Percentiles rank a stretch among this genome's conserved stretches.
phyloP scores from a whole-genome alignment of 2,329 filamentous ascomycete genomes.

The Phaeosphaeriaceae sp. region DNA sequence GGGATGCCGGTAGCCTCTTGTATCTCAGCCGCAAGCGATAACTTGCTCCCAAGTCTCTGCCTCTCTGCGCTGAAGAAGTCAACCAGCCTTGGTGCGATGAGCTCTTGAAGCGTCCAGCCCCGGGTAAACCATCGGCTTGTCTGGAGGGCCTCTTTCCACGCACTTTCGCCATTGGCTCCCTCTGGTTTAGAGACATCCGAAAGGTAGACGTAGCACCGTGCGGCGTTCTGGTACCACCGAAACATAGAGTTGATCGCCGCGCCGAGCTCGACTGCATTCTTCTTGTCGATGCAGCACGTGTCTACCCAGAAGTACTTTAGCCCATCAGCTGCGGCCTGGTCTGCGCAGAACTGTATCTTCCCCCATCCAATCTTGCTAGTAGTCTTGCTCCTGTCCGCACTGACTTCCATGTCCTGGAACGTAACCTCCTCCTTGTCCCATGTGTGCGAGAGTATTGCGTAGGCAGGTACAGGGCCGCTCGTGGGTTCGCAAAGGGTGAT shows the following conservation, averaged over 20 bases:
- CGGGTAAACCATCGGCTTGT: too few species aligned
- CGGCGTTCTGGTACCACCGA: too few species aligned
- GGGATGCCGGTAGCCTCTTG: too few species aligned
- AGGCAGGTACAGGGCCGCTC: not conserved
- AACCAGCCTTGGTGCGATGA: not conserved
- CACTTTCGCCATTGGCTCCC: too few species aligned
- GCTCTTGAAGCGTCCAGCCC: not conserved
- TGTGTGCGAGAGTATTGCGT: not conserved
- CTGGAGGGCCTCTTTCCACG: too few species aligned
- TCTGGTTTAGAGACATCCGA: too few species aligned
- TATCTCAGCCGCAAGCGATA: not conserved
- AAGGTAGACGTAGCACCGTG: too few species aligned
- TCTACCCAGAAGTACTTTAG: not conserved
- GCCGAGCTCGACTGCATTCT: too few species aligned
- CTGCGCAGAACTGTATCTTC: not conserved
- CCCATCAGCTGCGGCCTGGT: not conserved
- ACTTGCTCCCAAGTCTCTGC: not conserved
- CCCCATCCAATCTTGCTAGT: not conserved
- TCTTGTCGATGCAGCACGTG: too few species aligned
- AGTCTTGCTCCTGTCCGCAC: not conserved
- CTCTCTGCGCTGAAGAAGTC: not conserved
- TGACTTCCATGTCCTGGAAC: not conserved
- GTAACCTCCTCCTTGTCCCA: not conserved
- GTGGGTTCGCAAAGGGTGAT: too few species aligned
- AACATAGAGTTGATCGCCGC: too few species aligned